Percentiles rank a stretch among this genome's conserved stretches.
Evolutionary conservation across 176 grass and related monocot species (phyloP).

Genomic region (Zoysia japonica): DNA sequence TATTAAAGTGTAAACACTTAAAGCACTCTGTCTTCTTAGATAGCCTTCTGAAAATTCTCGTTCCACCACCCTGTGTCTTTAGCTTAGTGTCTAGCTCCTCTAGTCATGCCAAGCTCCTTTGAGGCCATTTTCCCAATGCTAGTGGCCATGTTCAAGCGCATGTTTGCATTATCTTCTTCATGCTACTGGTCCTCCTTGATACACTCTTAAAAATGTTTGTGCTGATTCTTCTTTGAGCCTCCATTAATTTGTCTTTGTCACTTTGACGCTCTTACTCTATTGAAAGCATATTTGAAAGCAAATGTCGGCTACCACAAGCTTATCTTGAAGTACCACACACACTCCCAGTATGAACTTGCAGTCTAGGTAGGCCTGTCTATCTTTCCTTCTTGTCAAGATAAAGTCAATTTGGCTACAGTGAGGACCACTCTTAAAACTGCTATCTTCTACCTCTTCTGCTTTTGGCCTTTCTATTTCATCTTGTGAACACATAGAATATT

Average conservation of each 20-base stretch:
- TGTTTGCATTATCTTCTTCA: not conserved
- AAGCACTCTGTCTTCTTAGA: not conserved
- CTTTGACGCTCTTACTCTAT: not conserved
- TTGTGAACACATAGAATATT: too few species aligned
- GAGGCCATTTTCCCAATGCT: not conserved
- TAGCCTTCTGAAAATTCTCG: not conserved
- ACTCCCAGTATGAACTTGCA: constrained; percentile 8
- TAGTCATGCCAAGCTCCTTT: not conserved
- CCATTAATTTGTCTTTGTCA: not conserved
- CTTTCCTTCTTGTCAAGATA: not conserved
- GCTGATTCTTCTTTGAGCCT: not conserved
- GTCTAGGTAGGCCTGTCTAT: not conserved
- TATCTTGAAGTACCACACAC: constrained; percentile 13
- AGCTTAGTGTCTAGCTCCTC: too few species aligned
- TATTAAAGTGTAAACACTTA: not conserved
- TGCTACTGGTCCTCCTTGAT: not conserved
- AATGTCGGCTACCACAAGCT: not conserved
- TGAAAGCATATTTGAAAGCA: not conserved
- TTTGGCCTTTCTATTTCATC: too few species aligned
- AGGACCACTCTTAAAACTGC: too few species aligned
- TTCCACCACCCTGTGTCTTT: not conserved
- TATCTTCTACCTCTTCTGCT: too few species aligned
- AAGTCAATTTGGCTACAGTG: constrained; percentile 8
- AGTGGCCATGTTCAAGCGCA: not conserved
- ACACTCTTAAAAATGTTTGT: not conserved